Conservation (phyloP, 2,329 filamentous ascomycete species). For the Talaromyces funiculosus region DNA sequence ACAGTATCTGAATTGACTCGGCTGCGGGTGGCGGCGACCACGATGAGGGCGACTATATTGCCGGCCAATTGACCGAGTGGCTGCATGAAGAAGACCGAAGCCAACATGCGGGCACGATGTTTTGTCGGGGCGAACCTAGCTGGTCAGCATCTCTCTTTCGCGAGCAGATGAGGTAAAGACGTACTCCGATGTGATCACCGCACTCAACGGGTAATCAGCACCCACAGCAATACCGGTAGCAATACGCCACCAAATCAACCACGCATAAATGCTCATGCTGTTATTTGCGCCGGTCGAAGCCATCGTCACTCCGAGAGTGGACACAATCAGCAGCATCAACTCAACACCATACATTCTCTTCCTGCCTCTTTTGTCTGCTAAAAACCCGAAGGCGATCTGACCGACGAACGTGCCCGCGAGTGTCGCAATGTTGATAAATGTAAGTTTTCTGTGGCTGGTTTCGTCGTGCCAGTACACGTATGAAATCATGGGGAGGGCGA, state of each 20-base stretch:
- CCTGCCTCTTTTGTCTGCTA: conserved; percentile 45
- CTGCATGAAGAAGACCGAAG: conserved; percentile 64
- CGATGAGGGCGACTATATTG: conserved; percentile 54
- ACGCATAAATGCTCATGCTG: conserved; percentile 42
- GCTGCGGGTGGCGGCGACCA: conserved; percentile 29
- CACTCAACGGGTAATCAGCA: conserved; percentile 63
- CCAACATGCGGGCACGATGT: conserved; percentile 62
- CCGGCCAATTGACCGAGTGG: conserved; percentile 62
- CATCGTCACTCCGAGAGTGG: conserved; percentile 45
- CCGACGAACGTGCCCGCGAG: conserved; percentile 44
- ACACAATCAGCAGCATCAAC: conserved; percentile 43
- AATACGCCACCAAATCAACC: conserved; percentile 46
- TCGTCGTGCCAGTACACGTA: conserved; percentile 45
- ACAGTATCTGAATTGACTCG: conserved; percentile 24
- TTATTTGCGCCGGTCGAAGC: conserved; percentile 37
- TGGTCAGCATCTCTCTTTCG: neutral
- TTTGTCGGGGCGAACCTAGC: conserved; percentile 48
- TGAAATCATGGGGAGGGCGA: conserved; percentile 45
- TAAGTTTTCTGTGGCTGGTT: conserved; percentile 28
- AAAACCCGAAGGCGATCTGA: conserved; percentile 43
- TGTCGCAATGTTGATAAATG: conserved; percentile 44
- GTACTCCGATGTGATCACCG: conserved; percentile 64
- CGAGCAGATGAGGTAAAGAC: conserved; percentile 15
- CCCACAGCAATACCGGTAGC: conserved; percentile 53
- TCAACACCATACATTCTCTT: conserved; percentile 49